A percentile compares a stretch with the other conserved stretches of the same genome.
Evolutionary conservation across 805 yeast species (phyloP).

Genomic region (Teunomyces atbi): DNA sequence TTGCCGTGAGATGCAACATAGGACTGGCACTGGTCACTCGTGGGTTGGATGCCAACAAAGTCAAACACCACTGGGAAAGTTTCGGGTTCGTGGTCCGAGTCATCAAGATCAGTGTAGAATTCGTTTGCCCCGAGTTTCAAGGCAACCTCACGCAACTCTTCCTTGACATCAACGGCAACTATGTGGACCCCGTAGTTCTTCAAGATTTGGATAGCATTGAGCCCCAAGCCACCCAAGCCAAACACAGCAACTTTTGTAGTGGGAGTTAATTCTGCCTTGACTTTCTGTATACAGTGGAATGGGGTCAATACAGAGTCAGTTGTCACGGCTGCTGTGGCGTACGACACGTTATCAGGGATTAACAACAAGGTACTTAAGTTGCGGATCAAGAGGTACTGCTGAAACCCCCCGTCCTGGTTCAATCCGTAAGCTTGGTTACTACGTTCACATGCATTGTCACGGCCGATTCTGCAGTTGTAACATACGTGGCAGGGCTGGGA

Average conservation of each 20-base stretch:
- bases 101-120: slow-evolving; percentile 30
- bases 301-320: slow-evolving; percentile 45
- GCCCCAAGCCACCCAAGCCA: slow-evolving; percentile 45
- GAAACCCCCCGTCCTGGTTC: slow-evolving; percentile 41
- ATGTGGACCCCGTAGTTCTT: slow-evolving; percentile 30
- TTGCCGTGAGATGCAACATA: slow-evolving; percentile 37
- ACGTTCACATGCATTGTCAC: slow-evolving; percentile 29
- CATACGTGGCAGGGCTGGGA: slow-evolving; percentile 36
- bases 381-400: slow-evolving; percentile 35
- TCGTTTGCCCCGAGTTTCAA: slow-evolving; percentile 40
- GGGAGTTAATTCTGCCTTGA: slow-evolving; percentile 26
- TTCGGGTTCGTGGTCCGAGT: slow-evolving; percentile 24
- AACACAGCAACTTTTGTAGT: slow-evolving; percentile 35
- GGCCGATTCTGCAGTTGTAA: slow-evolving; percentile 31
- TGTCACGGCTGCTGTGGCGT: slow-evolving; percentile 40
- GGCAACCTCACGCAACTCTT: slow-evolving; percentile 25
- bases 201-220: slow-evolving; percentile 43
- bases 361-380: slow-evolving; percentile 36
- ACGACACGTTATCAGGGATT: slow-evolving; percentile 39
- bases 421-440: slow-evolving; percentile 31
- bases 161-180: slow-evolving; percentile 34
- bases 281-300: slow-evolving; percentile 40
- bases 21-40: slow-evolving; percentile 26
- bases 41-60: slow-evolving; percentile 35
- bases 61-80: slow-evolving; percentile 42